phyloP scores from a whole-genome alignment of 1,139 yeast genomes.

The Pichia sp. region DNA sequence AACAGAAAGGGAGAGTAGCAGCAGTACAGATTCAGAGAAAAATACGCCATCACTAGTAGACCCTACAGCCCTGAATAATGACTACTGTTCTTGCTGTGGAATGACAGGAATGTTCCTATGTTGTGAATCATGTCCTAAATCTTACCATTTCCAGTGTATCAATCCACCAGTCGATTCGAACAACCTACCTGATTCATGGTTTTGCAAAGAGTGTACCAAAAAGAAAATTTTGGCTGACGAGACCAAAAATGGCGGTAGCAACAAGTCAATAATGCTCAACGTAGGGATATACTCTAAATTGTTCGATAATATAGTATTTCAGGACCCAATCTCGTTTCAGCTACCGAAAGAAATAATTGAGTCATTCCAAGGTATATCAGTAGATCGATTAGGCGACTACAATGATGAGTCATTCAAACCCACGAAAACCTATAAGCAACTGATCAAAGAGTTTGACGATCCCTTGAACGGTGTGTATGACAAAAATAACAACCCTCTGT shows the following conservation, averaged over 20 bases:
- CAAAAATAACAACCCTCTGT: constrained; percentile 56
- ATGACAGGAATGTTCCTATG: constrained; percentile 86
- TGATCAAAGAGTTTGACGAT: constrained; percentile 49
- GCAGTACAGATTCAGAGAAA: not conserved
- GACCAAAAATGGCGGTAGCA: not conserved
- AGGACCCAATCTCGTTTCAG: constrained; percentile 70
- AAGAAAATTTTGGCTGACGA: constrained; percentile 27
- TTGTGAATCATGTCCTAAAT: constrained; percentile 88
- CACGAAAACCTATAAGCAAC: constrained; percentile 40
- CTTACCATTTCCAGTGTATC: constrained; percentile 88
- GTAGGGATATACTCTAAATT: constrained; percentile 60
- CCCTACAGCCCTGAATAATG: constrained; percentile 60
- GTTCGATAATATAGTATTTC: constrained; percentile 50
- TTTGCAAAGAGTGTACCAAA: constrained; percentile 67
- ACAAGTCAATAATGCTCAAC: constrained; percentile 16
- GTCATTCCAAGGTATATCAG: constrained; percentile 62
- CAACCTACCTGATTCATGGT: constrained; percentile 85
- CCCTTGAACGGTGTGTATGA: constrained; percentile 59
- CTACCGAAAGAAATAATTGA: constrained; percentile 70
- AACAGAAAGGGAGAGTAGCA: not conserved
- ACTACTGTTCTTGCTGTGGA: constrained; percentile 84
- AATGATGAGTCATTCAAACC: constrained; percentile 57
- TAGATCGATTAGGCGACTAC: constrained; percentile 71
- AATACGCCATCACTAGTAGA: constrained; percentile 11
- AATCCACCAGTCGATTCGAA: constrained; percentile 82